These are phyloP conservation scores for Karstenula rhodostoma DNA, from an alignment of 2,329 filamentous ascomycete species.

Conservation along the genomic window DNA sequence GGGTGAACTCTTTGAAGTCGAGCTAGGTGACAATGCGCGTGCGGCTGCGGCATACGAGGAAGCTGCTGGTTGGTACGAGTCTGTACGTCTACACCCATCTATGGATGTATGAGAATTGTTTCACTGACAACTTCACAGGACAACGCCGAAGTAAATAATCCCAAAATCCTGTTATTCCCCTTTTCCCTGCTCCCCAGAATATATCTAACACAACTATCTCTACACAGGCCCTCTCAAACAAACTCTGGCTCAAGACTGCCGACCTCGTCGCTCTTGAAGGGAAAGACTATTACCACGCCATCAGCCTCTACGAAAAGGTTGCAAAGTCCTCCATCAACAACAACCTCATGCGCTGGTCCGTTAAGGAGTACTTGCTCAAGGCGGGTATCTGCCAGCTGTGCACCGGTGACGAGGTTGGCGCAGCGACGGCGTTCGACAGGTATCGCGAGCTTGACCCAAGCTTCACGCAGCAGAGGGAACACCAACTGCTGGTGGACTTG, in stretches of 20 bases:
- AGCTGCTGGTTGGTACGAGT: conserved; percentile 87
- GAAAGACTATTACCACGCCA: conserved; percentile 70
- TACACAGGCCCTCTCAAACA: conserved; percentile 76
- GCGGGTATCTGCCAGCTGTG: conserved; percentile 89
- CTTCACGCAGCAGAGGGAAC: conserved; percentile 80
- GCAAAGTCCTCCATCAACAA: conserved; percentile 81
- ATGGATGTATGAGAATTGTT: background rate
- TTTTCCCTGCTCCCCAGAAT: conserved; percentile 24
- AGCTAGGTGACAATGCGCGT: conserved; percentile 78
- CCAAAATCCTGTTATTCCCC: background rate
- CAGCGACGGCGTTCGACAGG: conserved; percentile 79
- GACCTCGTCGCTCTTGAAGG: conserved; percentile 82
- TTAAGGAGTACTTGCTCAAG: conserved; percentile 96
- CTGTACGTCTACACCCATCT: conserved; percentile 32
- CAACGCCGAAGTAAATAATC: conserved; percentile 44
- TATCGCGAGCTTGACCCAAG: conserved; percentile 73
- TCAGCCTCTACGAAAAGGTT: conserved; percentile 76
- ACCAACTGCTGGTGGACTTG: conserved; percentile 81
- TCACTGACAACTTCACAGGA: conserved; percentile 39
- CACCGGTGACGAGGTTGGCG: conserved; percentile 77
- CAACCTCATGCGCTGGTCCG: conserved; percentile 69
- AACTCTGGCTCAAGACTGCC: conserved; percentile 90
- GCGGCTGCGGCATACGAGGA: conserved; percentile 85
- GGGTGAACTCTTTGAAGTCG: conserved; percentile 84
- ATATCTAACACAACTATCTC: conserved; percentile 30